These are phyloP conservation scores for Tarenaya hassleriana DNA, from an alignment of 345 rosid species.

Conservation along the genomic window DNA sequence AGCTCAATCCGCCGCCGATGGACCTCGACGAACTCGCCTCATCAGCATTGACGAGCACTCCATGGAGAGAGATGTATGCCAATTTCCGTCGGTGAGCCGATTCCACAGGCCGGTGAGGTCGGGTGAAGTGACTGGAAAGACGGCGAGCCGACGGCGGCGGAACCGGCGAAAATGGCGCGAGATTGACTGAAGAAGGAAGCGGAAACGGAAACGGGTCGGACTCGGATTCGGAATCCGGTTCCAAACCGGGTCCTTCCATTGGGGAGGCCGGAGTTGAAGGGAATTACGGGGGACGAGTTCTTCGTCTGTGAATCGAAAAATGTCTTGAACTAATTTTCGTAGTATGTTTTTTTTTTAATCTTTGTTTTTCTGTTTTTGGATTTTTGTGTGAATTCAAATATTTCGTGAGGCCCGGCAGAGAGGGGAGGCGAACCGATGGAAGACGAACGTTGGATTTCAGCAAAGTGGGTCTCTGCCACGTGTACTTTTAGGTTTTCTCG, in stretches of 20 bases:
- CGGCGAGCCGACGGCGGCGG: conserved; percentile 42
- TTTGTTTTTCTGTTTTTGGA: conserved; percentile 11
- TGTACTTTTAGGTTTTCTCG: no score
- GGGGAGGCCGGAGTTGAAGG: conserved; percentile 15
- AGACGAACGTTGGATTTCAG: conserved; percentile 17
- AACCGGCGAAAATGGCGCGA: conserved; percentile 37
- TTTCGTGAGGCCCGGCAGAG: conserved; percentile 26
- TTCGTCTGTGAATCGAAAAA: no score
- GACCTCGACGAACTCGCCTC: conserved; percentile 59
- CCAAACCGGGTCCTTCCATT: conserved; percentile 36
- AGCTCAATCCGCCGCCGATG: conserved; percentile 41
- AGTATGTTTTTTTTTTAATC: neutral
- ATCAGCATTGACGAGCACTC: conserved; percentile 54
- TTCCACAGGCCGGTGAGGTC: conserved; percentile 36
- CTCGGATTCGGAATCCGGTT: no score
- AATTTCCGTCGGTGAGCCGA: conserved; percentile 27
- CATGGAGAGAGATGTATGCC: conserved; percentile 68
- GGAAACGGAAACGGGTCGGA: conserved; percentile 9
- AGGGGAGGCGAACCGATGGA: conserved; percentile 11
- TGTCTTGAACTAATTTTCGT: neutral
- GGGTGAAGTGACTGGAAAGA: conserved; percentile 46
- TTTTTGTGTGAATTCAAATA: conserved; percentile 25
- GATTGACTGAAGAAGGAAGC: conserved; percentile 35
- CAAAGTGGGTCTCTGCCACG: no score
- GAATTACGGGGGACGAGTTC: conserved; percentile 18